Base-by-base conservation (phyloP, 2,329 filamentous ascomycete genomes). In the Epichloe aotearoae region DNA sequence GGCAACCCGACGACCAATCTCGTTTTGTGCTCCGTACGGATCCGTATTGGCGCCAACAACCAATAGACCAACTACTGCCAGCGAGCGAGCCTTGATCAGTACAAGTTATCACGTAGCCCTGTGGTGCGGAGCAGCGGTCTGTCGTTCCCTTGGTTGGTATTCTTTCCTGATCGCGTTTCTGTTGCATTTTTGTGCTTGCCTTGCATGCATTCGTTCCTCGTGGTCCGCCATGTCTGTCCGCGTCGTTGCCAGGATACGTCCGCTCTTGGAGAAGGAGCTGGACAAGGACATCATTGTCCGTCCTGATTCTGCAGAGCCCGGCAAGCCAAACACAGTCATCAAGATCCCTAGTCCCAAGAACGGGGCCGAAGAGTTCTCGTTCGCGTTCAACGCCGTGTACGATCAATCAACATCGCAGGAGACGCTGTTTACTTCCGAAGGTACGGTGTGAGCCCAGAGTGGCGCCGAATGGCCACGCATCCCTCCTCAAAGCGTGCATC, bases 271-370 rank as follows among this genome's bases (percentile, higher is more conserved):
- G 59, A 82, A 84, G 56, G 93, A 97, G 73, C 74, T 84, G 52
- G 86, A 93, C 63, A 85, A 85, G 67, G 91, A 97, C 70, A 78
- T 87, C 54, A 95, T 97, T 59, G 84, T 97, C 57, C 74, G 71
- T 46, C 77, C 82, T 8, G 83, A 83, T 46, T 79, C 76, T 54
- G 77, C 74, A 52, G 77, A 83, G 48, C 70, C 78, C 45, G 77
- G 77, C 57, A 77, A 75, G 56, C 75, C 81, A 19, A 80, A 77
- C 55, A 83, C 76, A 26, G 71, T 94, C 33, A 82, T 97, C 62
- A 84, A 86, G 65, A 94, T 97, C 61, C 91, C 91, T 3, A 96
- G 89, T 63, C 90, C 91, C 0, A 95, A 93, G 72, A 96, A 96
- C 62, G 86, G 88, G 56, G 74, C 78, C 20, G 91, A 97, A 68